These are phyloP conservation scores for Suillus alpinus DNA, from an alignment of 768 basidiomycete species.

Conservation along the genomic window DNA sequence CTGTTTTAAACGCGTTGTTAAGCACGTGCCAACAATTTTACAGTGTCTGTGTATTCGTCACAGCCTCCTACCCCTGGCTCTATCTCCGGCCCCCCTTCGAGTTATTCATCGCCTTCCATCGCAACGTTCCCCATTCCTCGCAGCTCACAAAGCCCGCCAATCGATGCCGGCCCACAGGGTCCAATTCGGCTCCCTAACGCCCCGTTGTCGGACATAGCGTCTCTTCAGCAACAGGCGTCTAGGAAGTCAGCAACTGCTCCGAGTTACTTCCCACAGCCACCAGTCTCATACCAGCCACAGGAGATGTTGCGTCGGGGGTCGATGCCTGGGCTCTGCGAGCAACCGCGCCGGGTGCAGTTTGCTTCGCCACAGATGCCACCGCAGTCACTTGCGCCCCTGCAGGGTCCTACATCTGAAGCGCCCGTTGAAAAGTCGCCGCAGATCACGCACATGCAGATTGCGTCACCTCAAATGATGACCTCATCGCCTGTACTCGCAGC, in stretches of 20 bases:
- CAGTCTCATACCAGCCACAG: slow-evolving; percentile 25
- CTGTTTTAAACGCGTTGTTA: background rate
- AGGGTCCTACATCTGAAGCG: slow-evolving; percentile 25
- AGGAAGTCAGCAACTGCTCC: slow-evolving; percentile 33
- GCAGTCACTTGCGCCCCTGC: slow-evolving; percentile 23
- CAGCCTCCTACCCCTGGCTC: slow-evolving; percentile 36
- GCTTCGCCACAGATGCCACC: slow-evolving; percentile 30
- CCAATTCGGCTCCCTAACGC: slow-evolving; percentile 72
- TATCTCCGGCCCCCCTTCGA: slow-evolving; percentile 59
- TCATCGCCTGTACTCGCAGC: slow-evolving; percentile 15
- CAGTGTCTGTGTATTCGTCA: slow-evolving; percentile 32
- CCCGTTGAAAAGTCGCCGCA: slow-evolving; percentile 22
- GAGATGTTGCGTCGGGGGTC: slow-evolving; percentile 30
- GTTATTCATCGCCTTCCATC: slow-evolving; percentile 63
- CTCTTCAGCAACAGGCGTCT: slow-evolving; percentile 37
- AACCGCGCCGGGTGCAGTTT: slow-evolving; percentile 26
- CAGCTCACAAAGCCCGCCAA: slow-evolving; percentile 46
- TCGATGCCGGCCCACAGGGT: slow-evolving; percentile 43
- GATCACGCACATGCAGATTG: slow-evolving; percentile 14
- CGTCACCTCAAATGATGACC: slow-evolving; percentile 27
- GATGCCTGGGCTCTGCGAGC: slow-evolving; percentile 17
- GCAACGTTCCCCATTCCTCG: slow-evolving; percentile 61
- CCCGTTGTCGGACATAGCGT: slow-evolving; percentile 67
- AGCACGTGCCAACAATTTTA: background rate
- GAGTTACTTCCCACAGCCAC: slow-evolving; percentile 31